Percentiles rank a stretch among this genome's conserved stretches.
Conservation (phyloP, 148 eudicot genomes). For the Rhododendron henanense region DNA sequence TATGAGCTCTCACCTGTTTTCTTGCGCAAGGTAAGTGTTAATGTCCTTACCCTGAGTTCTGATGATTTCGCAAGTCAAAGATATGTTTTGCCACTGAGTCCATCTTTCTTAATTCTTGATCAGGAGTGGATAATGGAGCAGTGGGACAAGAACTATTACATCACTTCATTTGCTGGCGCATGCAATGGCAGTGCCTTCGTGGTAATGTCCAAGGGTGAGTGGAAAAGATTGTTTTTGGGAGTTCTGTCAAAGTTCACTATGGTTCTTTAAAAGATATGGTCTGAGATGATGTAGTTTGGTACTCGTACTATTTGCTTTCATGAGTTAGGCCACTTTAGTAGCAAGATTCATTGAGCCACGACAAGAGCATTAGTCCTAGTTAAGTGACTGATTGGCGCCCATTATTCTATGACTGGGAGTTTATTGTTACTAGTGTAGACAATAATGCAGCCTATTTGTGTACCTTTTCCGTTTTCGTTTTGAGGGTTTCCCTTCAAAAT, state of each 20-base stretch:
- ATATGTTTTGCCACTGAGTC: neutral
- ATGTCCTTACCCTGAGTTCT: neutral
- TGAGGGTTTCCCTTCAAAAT: neutral
- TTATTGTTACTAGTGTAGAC: neutral
- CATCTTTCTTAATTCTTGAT: neutral
- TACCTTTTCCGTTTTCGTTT: neutral
- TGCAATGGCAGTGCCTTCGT: conserved; percentile 36
- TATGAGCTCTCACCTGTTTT: conserved; percentile 43
- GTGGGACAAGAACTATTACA: conserved; percentile 41
- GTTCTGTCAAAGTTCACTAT: neutral
- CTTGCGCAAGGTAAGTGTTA: conserved; percentile 36
- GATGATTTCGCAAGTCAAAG: neutral
- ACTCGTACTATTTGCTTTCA: neutral
- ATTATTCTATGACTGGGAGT: neutral
- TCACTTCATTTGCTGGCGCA: conserved; percentile 39
- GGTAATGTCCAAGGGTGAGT: conserved; percentile 44
- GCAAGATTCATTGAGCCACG: neutral
- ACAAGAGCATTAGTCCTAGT: neutral
- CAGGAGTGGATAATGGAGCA: conserved; percentile 48
- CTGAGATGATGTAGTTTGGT: neutral
- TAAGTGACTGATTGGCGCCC: neutral
- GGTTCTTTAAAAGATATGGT: neutral
- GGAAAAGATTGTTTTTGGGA: no score
- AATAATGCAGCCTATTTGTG: neutral
- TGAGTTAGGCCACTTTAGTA: neutral